Evolutionary conservation across 1,284 basidiomycete species (phyloP).

Genomic region (Fistulina hepatica): DNA sequence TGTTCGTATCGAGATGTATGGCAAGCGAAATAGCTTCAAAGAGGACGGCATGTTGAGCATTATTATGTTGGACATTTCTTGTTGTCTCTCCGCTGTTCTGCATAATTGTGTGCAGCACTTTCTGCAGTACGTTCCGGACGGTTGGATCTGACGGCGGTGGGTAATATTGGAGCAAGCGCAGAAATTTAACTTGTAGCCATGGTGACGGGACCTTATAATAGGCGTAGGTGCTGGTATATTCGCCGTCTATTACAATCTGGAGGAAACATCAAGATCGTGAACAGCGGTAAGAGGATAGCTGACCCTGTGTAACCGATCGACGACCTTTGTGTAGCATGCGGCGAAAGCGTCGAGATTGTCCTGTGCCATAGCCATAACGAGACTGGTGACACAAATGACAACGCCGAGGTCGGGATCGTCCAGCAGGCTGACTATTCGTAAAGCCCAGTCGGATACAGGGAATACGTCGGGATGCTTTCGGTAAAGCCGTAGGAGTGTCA

Average conservation of each 20-base stretch:
- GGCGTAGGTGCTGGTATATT: conserved; percentile 81
- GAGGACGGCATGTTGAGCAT: conserved; percentile 95
- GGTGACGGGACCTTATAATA: conserved; percentile 98
- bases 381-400: conserved; percentile 84
- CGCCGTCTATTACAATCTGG: conserved; percentile 84
- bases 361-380: conserved; percentile 93
- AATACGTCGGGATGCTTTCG: conserved; percentile 94
- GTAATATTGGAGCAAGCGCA: conserved; percentile 92
- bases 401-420: conserved; percentile 92
- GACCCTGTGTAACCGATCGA: conserved; percentile 80
- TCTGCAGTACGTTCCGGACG: conserved; percentile 66
- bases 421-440: conserved; percentile 91
- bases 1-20: conserved; percentile 92
- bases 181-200: conserved; percentile 95
- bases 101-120: conserved; percentile 86
- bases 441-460: conserved; percentile 89
- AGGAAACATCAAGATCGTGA: conserved; percentile 11
- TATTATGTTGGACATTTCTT: conserved; percentile 96
- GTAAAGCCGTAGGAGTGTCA: conserved; percentile 88
- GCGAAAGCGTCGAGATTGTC: conserved; percentile 85
- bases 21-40: conserved; percentile 98
- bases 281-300: conserved; percentile 19
- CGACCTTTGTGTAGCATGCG: conserved; percentile 90
- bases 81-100: conserved; percentile 87
- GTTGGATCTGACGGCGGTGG: conserved; percentile 86